phyloP scores from a whole-genome alignment of 1,139 yeast genomes.

The Chernovozyma aurita region DNA sequence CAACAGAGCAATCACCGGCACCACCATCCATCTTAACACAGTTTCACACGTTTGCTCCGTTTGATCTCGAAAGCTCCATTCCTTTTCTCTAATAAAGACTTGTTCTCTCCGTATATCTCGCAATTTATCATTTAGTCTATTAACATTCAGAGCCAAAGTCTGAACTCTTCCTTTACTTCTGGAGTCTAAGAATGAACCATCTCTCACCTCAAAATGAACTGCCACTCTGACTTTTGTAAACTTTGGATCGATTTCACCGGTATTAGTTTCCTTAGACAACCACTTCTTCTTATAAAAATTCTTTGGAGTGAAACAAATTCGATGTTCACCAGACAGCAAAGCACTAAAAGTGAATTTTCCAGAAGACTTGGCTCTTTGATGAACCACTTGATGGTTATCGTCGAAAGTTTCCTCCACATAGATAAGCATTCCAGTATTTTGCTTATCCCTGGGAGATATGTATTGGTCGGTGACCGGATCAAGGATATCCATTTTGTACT shows the following conservation, averaged over 20 bases:
- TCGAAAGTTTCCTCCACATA: constrained; percentile 63
- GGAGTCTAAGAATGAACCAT: constrained; percentile 46
- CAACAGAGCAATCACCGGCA: constrained; percentile 55
- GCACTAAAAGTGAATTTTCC: constrained; percentile 71
- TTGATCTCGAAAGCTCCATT: constrained; percentile 61
- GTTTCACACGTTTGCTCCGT: constrained; percentile 63
- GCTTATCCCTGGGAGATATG: constrained; percentile 34
- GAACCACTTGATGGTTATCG: constrained; percentile 62
- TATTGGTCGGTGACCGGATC: constrained; percentile 42
- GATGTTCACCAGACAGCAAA: constrained; percentile 68
- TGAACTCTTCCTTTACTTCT: constrained; percentile 45
- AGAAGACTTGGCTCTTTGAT: constrained; percentile 53
- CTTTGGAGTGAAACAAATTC: constrained; percentile 64
- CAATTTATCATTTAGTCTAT: constrained; percentile 50
- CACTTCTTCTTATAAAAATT: constrained; percentile 28
- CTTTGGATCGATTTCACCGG: constrained; percentile 33
- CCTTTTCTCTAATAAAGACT: constrained; percentile 63
- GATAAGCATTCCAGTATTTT: constrained; percentile 33
- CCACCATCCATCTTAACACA: constrained; percentile 61
- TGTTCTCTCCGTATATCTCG: constrained; percentile 62
- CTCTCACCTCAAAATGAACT: constrained; percentile 53
- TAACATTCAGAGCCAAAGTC: constrained; percentile 49
- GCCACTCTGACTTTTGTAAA: constrained; percentile 47
- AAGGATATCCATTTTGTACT: constrained; percentile 53
- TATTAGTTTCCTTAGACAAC: constrained; percentile 11